phyloP scores from a whole-genome alignment of 352 stramenopile species.

The Globisporangium abappressorium region DNA sequence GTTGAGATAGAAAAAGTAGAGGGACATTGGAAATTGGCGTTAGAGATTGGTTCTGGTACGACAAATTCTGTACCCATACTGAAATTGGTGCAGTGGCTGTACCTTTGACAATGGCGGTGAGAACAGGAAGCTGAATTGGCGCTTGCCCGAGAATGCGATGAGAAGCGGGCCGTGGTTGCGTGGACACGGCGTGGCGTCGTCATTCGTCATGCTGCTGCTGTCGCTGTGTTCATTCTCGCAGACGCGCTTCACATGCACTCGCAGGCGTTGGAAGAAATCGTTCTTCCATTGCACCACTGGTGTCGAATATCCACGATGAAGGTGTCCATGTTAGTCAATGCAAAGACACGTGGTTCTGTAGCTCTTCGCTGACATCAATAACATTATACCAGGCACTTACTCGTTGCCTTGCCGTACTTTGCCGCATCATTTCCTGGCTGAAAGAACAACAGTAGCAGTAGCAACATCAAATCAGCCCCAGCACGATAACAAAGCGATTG shows the following conservation, averaged over 20 bases:
- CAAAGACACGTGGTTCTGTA: background rate
- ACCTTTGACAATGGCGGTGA: constrained; percentile 61
- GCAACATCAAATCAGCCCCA: background rate
- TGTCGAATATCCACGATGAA: too few relatives aligned
- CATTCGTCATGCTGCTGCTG: background rate
- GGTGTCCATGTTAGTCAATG: too few relatives aligned
- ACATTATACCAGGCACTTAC: constrained; percentile 23
- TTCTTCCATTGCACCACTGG: constrained; percentile 60
- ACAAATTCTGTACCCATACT: background rate
- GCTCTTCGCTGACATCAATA: background rate
- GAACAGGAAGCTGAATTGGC: constrained; percentile 85
- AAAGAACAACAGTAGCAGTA: background rate
- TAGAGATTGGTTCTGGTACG: background rate
- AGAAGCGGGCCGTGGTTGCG: constrained; percentile 57
- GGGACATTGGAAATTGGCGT: background rate
- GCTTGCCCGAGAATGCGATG: constrained; percentile 85
- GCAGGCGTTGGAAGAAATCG: constrained; percentile 59
- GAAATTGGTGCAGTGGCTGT: background rate
- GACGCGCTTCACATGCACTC: constrained; percentile 49
- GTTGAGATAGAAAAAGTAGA: background rate
- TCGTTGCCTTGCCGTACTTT: constrained; percentile 69
- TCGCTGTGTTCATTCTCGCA: constrained; percentile 36
- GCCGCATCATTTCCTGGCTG: constrained; percentile 79
- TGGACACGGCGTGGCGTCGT: constrained; percentile 22
- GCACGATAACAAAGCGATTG: background rate